Evolutionary conservation across 345 rosid genomes (phyloP), one percentile per base, ranked within the genome.

Genomic region (Hibiscus tridactylites): DNA sequence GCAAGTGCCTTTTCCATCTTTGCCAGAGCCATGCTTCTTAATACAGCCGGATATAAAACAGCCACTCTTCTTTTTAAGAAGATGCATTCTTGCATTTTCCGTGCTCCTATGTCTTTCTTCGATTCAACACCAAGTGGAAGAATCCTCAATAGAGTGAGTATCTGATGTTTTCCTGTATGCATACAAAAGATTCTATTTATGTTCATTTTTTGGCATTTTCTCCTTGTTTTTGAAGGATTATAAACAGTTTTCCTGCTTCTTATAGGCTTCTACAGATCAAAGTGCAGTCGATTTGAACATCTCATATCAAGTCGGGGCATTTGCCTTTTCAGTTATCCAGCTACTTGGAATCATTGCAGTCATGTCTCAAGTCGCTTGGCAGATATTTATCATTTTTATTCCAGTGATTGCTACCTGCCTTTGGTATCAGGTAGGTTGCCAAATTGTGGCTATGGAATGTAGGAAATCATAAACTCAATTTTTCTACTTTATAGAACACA

Each of bases 41-140:
- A 76, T 4, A 78, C 78, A 6, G 86, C 85, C 21, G 85, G 87
- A 68, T 86, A 79, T 79, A 83, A 83, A 80, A 88, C 93, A 9
- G 89, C 97, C 56, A 82, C 84, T 42, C 70, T 79, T 42, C 86
- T 88, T 74, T 91, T 91, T 70, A 76, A 82, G 50, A 85, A 85
- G 60, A 81, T 89, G 97, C 90, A 86, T 75, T 66, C 61, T 4
- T 74, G 81, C 79, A 80, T 89, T 79, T 89, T 91, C 62, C 91
- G 89, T 8, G 95, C 95, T 19, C 91, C 97, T 54, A 89, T 89
- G 90, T 85, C 91, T 0, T 88, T 91, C 81, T 91, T 89, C 73
- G 95, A 91, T 81, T 76, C 91, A 10, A 91, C 93, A 3, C 95
- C 93, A 8, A 83, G 86, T 56, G 92, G 97, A 47, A 61, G 89